Evolutionary conservation across 75 land plant species (phyloP).

Genomic region (Selaginella tamariscina): DNA sequence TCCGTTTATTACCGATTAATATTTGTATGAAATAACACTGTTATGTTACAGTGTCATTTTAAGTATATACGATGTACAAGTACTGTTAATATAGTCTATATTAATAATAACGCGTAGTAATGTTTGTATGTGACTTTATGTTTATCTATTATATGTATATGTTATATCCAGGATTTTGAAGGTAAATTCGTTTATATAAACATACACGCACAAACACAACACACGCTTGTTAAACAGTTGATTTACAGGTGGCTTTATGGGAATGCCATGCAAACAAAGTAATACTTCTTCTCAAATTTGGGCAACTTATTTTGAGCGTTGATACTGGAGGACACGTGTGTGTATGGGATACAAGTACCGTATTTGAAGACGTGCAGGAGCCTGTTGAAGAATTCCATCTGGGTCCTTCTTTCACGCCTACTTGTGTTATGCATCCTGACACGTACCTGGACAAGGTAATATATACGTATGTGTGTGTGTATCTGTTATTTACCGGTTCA

Average conservation of each 20-base stretch:
- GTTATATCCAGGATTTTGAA: not conserved
- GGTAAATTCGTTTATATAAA: not conserved
- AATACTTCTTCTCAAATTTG: conserved; percentile 45
- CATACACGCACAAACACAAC: too few relatives aligned
- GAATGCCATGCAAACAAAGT: conserved; percentile 57
- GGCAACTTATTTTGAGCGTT: conserved; percentile 60
- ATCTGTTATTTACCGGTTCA: not conserved
- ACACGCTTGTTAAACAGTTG: too few relatives aligned
- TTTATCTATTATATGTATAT: not conserved
- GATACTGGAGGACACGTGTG: conserved; percentile 55
- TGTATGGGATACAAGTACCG: conserved; percentile 54
- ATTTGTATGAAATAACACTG: too few relatives aligned
- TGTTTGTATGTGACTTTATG: conserved; percentile 10
- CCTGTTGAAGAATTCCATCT: conserved; percentile 49
- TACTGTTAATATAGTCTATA: too few relatives aligned
- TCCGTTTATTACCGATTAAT: too few relatives aligned
- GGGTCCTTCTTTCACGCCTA: conserved; percentile 35
- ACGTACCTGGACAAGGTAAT: conserved; percentile 90
- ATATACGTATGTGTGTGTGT: not conserved
- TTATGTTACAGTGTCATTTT: too few relatives aligned
- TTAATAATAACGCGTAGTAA: too few relatives aligned
- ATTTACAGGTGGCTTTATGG: conserved; percentile 74
- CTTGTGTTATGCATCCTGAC: conserved; percentile 90
- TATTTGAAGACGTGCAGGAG: conserved; percentile 19
- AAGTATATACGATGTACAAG: too few relatives aligned